These are phyloP conservation scores for Candida ipomoeae DNA, from an alignment of 805 yeast species.

Conservation along the genomic window DNA sequence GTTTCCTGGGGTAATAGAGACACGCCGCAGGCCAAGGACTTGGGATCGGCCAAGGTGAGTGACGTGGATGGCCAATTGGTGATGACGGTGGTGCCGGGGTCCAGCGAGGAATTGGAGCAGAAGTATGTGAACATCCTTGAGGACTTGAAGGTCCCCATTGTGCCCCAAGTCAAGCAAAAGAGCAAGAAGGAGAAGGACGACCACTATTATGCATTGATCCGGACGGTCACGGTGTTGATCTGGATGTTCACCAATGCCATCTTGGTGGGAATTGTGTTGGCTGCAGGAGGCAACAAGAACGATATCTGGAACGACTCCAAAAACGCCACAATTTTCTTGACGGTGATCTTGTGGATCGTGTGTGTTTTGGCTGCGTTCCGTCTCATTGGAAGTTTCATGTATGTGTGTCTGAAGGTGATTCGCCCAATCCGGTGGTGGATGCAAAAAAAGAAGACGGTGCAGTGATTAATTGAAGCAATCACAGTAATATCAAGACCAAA, in stretches of 20 bases:
- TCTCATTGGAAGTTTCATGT: constrained; percentile 68
- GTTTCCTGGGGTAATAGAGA: constrained; percentile 98
- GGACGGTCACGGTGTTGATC: constrained; percentile 81
- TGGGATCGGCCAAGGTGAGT: constrained; percentile 77
- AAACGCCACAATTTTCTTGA: constrained; percentile 64
- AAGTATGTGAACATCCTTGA: constrained; percentile 64
- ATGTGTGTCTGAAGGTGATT: constrained; percentile 39
- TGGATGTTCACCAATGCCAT: constrained; percentile 90
- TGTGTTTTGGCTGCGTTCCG: constrained; percentile 85
- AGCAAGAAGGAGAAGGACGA: constrained; percentile 42
- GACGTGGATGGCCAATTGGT: constrained; percentile 37
- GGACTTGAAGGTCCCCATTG: constrained; percentile 44
- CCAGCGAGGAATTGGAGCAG: constrained; percentile 69
- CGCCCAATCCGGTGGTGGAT: constrained; percentile 41
- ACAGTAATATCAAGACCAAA: background rate
- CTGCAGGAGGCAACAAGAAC: constrained; percentile 70
- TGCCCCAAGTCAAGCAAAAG: constrained; percentile 13
- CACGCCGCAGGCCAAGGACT: constrained; percentile 57
- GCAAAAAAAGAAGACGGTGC: constrained; percentile 17
- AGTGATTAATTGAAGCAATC: background rate
- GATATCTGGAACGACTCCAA: constrained; percentile 27
- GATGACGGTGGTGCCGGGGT: constrained; percentile 55
- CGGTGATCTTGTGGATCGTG: constrained; percentile 88
- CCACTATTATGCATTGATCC: constrained; percentile 82
- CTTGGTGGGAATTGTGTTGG: constrained; percentile 76